Conservation (phyloP, 352 stramenopile genomes). For the Saprolegnia parasitica region DNA sequence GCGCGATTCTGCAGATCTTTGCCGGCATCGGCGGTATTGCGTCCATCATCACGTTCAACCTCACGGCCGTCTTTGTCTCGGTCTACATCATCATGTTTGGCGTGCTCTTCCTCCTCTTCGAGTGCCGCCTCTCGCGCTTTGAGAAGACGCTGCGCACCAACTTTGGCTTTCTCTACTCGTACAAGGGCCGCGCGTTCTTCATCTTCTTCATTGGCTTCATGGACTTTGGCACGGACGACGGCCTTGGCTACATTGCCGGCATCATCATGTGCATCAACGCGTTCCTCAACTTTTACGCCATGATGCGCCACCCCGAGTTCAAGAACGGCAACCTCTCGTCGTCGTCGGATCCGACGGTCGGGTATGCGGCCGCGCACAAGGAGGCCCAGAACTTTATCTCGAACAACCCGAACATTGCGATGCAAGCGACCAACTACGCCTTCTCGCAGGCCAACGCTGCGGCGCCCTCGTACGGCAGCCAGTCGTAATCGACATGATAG, state of each 20-base stretch:
- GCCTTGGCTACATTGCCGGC: conserved; percentile 27
- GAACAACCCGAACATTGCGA: conserved; percentile 30
- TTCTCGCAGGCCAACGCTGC: conserved; percentile 19
- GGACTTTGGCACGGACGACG: conserved; percentile 30
- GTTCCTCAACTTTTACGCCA: conserved; percentile 30
- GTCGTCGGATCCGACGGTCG: conserved; percentile 23
- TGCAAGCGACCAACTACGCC: conserved; percentile 29
- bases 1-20: conserved; percentile 23
- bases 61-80: conserved; percentile 29
- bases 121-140: conserved; percentile 26
- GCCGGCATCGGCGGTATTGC: conserved; percentile 23
- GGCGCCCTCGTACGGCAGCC: conserved; percentile 22
- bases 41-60: conserved; percentile 29
- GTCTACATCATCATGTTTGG: conserved; percentile 30
- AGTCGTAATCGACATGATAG: not conserved
- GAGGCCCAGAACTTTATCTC: conserved; percentile 25
- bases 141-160: conserved; percentile 28
- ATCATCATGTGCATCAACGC: conserved; percentile 29
- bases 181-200: conserved; percentile 27
- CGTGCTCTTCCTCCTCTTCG: conserved; percentile 30
- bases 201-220: conserved; percentile 32
- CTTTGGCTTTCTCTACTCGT: conserved; percentile 31
- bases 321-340: conserved; percentile 24
- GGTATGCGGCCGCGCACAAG: conserved; percentile 22
- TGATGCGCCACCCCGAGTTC: conserved; percentile 30